Base-by-base conservation (phyloP, 2,329 filamentous ascomycete genomes). In the Nectriaceae sp. region DNA sequence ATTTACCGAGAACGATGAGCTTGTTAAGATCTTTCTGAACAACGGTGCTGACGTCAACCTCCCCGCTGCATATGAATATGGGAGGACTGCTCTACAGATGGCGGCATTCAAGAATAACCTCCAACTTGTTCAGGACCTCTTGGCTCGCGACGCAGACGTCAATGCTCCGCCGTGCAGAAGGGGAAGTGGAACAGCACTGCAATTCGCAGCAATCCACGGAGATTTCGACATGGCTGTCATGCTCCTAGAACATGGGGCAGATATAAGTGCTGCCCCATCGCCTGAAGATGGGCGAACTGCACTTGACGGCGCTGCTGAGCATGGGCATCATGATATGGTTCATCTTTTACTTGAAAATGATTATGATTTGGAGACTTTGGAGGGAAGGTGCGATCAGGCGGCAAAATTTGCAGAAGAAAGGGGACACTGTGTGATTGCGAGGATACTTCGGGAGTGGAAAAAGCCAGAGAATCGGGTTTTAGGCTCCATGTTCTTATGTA, bases 51-150 rank as follows among this genome's bases (percentile, higher is more conserved):
- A 29, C 24, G 13, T 29, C 24, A 29, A 29, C 24, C 6, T 13
- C 13, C 24, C 24, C 13, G 24, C 24, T 6, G 24, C 24, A 6
- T 29, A 6, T 6, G 24, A 29, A 29, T 29, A 13, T 6, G 24
- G 24, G 6, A 6, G 6, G 6, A 78, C 53, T 64, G 73, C 59
- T 53, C 70, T 66, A 59, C 75, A 56, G 63, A 58, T 56, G 50
- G 71, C 65, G 63, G 76, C 59, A 16, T 51, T 8, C 8, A 21
- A 5, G 19, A 39, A 39, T 10, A 61, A 3, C 51, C 41, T 8
- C 63, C 64, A 4, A 54, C 56, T 39, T 8, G 16, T 39, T 18
- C 19, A 21, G 16, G 11, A 6, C 10, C 16, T 75, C 5, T 50
- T 73, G 38, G 59, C 62, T 2, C 53, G 50, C 4, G 72, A 71